Conservation (phyloP, 129 eudicot species). For the Heracleum sosnowskyi region DNA sequence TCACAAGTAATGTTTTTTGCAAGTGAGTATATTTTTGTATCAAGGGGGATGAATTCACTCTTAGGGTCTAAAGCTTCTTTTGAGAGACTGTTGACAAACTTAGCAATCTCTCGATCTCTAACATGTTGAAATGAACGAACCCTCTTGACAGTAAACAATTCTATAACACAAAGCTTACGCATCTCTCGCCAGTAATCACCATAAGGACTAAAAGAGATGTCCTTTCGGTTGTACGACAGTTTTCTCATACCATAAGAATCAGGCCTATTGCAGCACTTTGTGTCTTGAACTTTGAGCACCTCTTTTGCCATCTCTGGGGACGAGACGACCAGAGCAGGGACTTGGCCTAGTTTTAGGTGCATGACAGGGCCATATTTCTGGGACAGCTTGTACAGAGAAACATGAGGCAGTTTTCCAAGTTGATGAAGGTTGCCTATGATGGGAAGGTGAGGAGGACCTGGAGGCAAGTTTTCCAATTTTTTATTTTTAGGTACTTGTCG, state of each 20-base stretch:
- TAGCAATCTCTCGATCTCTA: neutral
- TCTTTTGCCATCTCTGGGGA: slow-evolving; percentile 19
- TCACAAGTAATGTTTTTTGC: neutral
- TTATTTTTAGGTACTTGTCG: neutral
- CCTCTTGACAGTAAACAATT: slow-evolving; percentile 23
- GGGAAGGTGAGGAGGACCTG: neutral
- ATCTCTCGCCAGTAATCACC: slow-evolving; percentile 30
- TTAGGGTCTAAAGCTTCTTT: neutral
- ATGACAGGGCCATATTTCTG: slow-evolving; percentile 11
- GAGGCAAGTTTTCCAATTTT: neutral
- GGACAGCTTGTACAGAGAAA: neutral
- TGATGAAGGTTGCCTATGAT: slow-evolving; percentile 21
- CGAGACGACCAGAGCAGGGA: slow-evolving; percentile 26
- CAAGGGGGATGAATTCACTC: neutral
- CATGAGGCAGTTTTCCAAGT: slow-evolving; percentile 13
- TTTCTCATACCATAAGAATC: neutral
- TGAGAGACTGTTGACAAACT: neutral
- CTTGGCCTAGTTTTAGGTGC: slow-evolving; percentile 12
- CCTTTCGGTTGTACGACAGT: slow-evolving; percentile 9
- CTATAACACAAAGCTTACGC: slow-evolving; percentile 21
- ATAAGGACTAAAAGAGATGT: slow-evolving; percentile 27
- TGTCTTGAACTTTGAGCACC: slow-evolving; percentile 25
- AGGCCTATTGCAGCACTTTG: slow-evolving; percentile 13
- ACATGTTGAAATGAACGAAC: neutral
- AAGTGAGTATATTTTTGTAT: neutral